phyloP scores from a whole-genome alignment of 2,329 filamentous ascomycete genomes.

The Penicillium sp. region DNA sequence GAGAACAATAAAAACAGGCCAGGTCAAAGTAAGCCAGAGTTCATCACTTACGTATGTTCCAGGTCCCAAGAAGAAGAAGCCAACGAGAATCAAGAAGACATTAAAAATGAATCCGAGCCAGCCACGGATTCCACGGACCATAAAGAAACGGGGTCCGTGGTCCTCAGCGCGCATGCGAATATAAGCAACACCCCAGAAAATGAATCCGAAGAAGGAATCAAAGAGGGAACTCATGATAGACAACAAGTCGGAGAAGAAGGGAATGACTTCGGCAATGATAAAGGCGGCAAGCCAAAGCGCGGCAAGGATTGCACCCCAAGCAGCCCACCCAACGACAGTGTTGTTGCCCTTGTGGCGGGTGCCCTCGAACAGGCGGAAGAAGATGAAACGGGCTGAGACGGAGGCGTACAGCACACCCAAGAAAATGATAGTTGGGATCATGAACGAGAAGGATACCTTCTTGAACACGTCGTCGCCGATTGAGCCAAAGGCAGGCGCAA shows the following conservation, averaged over 20 bases:
- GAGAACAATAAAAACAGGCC: slow-evolving; percentile 28
- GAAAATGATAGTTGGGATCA: slow-evolving; percentile 93
- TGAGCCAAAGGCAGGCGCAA: slow-evolving; percentile 81
- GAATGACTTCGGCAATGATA: slow-evolving; percentile 88
- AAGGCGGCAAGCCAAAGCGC: slow-evolving; percentile 77
- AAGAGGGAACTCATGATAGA: slow-evolving; percentile 68
- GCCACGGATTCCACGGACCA: slow-evolving; percentile 42
- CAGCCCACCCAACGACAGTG: slow-evolving; percentile 75
- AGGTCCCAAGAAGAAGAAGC: slow-evolving; percentile 74
- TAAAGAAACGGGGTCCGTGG: slow-evolving; percentile 42
- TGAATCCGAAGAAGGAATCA: slow-evolving; percentile 78
- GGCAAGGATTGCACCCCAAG: slow-evolving; percentile 71
- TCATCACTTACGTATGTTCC: slow-evolving; percentile 68
- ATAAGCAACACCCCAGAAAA: slow-evolving; percentile 66
- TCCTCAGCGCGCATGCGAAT: slow-evolving; percentile 45
- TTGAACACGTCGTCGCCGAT: slow-evolving; percentile 71
- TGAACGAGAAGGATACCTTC: slow-evolving; percentile 89
- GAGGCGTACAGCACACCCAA: slow-evolving; percentile 87
- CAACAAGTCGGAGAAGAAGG: slow-evolving; percentile 76
- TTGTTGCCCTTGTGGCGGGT: slow-evolving; percentile 77
- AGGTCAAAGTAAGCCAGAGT: background rate
- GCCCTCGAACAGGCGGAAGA: slow-evolving; percentile 81
- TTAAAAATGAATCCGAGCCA: slow-evolving; percentile 58
- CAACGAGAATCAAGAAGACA: slow-evolving; percentile 67
- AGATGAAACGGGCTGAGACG: slow-evolving; percentile 84